Conservation (phyloP, 768 basidiomycete species). For the Suillus placidus region DNA sequence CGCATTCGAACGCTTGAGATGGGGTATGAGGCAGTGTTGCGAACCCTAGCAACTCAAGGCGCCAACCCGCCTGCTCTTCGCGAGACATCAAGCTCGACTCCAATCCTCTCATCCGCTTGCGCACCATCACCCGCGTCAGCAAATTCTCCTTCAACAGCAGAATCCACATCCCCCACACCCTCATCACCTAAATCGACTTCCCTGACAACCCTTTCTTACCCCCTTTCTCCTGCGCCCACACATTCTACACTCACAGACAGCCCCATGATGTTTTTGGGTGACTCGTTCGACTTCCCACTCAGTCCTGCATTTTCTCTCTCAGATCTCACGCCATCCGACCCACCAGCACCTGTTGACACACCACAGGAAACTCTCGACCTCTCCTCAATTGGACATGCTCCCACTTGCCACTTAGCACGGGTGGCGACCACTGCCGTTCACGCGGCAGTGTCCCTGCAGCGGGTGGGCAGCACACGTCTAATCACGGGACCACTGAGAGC, state of each 20-base stretch:
- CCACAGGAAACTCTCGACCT: conserved; percentile 33
- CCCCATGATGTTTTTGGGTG: conserved; percentile 28
- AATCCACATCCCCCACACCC: conserved; percentile 28
- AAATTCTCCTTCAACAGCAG: conserved; percentile 26
- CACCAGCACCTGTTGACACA: conserved; percentile 27
- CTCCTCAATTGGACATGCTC: conserved; percentile 43
- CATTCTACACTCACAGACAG: conserved; percentile 42
- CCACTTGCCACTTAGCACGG: conserved; percentile 99
- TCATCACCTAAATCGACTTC: conserved; percentile 28
- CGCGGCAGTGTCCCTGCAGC: conserved; percentile 86
- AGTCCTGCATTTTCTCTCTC: conserved; percentile 41
- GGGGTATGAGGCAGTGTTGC: conserved; percentile 81
- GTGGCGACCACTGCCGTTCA: conserved; percentile 74
- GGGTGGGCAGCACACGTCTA: conserved; percentile 63
- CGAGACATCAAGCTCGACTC: conserved; percentile 14
- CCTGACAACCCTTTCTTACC: conserved; percentile 37
- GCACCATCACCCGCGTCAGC: conserved; percentile 26
- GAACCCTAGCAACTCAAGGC: conserved; percentile 67
- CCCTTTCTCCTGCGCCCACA: conserved; percentile 46
- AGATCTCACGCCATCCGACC: conserved; percentile 39
- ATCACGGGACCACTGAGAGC: conserved; percentile 27
- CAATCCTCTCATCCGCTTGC: conserved; percentile 22
- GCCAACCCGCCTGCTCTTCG: conserved; percentile 31
- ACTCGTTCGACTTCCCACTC: conserved; percentile 37
- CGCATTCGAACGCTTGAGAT: conserved; percentile 77